Percentiles rank a stretch among this genome's conserved stretches.
These are phyloP conservation scores for Trichoderma atrobrunneum DNA, from an alignment of 2,329 filamentous ascomycete genomes.

Conservation along the genomic window DNA sequence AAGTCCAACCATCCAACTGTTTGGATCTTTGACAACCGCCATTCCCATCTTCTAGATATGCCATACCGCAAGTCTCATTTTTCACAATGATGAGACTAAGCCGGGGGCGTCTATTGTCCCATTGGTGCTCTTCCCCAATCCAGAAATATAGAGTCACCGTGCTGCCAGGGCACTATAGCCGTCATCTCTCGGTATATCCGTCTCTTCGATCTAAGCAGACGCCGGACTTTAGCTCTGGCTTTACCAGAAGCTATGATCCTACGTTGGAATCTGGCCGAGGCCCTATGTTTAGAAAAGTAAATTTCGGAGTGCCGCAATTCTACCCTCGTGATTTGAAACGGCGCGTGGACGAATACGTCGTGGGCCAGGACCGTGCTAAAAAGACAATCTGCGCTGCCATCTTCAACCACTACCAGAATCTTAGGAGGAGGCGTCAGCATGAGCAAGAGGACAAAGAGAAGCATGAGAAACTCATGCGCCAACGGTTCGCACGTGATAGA, in stretches of 20 bases:
- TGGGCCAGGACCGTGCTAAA: constrained; percentile 92
- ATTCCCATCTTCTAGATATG: background rate
- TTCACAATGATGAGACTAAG: background rate
- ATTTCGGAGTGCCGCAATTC: constrained; percentile 60
- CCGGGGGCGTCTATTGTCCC: background rate
- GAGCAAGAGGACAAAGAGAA: constrained; percentile 62
- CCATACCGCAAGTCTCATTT: background rate
- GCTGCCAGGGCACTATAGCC: constrained; percentile 18
- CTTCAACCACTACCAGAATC: constrained; percentile 93
- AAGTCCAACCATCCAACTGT: background rate
- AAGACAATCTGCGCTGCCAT: constrained; percentile 90
- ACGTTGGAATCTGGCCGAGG: constrained; percentile 51
- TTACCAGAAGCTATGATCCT: constrained; percentile 59
- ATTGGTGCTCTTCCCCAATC: background rate
- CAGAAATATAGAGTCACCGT: background rate
- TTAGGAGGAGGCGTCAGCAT: constrained; percentile 74
- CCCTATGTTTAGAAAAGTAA: constrained; percentile 58
- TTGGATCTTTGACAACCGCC: background rate
- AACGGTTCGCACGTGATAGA: constrained; percentile 68
- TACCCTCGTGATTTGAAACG: constrained; percentile 74
- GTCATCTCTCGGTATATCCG: constrained; percentile 28
- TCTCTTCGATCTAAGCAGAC: constrained; percentile 38
- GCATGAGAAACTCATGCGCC: constrained; percentile 65
- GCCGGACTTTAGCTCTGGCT: constrained; percentile 55
- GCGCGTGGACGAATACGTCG: constrained; percentile 91